Evolutionary conservation across 2,329 filamentous ascomycete species (phyloP), one percentile per base, ranked within the genome.

Genomic region (Neonectria coccinea): DNA sequence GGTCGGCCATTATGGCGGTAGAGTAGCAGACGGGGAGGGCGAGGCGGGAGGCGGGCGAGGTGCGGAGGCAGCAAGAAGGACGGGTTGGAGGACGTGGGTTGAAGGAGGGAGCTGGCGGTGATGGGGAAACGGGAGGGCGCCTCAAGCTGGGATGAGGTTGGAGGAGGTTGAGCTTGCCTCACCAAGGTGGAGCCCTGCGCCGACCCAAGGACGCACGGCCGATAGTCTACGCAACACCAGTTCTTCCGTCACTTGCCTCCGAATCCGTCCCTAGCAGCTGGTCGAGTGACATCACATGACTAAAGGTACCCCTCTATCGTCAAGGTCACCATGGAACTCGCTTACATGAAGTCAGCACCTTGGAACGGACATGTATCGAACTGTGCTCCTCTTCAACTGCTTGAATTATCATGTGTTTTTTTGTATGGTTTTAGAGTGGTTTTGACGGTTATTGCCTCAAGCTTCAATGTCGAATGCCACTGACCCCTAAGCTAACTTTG

Each of bases 1-100:
- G 84, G 79, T 89, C 87, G 75, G 81, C 76, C 84, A 86, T 86
- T 73, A 74, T 78, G 78, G 72, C 67, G 59, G 67, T 65, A 48
- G 48, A 69, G 69, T 62, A 67, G 68, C 54, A 55, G 65, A 55
- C 62, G 59, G 56, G 51, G 55, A 22, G 29, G 56, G 47, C 53
- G 67, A 61, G 59, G 62, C 62, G 58, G 52, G 63, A 50, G 66
- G 63, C 55, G 60, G 67, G 56, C 64, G 70, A 56, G 61, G 69
- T 48, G 64, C 67, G 58, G 47, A 66, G 58, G 62, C 68, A 63
- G 62, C 61, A 63, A 66, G 64, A 60, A 56, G 50, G 47, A 33
- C 52, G 45, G 27, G 44, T 45, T 54, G 44, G 42, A 52, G 66
- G 67, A 68, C 63, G 62, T 47, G 39, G 6, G 8, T 45, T 54